Percentiles rank a stretch among this genome's conserved stretches.
Evolutionary conservation across 2,329 filamentous ascomycete genomes (phyloP).

Genomic region (Sporothrix brunneoviolacea): DNA sequence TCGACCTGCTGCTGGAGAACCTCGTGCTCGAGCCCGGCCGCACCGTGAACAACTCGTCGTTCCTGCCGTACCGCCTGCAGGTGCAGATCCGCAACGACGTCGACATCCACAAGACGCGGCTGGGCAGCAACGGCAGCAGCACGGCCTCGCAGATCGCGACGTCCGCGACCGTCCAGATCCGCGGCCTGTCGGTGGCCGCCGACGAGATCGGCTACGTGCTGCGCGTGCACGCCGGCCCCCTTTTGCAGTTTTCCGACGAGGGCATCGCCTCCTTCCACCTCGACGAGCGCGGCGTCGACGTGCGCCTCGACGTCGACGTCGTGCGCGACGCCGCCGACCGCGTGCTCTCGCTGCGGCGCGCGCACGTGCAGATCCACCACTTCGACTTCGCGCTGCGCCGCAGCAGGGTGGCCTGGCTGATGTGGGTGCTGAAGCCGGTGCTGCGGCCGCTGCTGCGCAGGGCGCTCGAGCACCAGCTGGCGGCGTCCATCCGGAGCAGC

Average conservation of each 20-base stretch:
- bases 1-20: conserved; percentile 85
- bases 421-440: conserved; percentile 79
- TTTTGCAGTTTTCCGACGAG: conserved; percentile 70
- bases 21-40: conserved; percentile 71
- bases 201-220: conserved; percentile 89
- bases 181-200: conserved; percentile 76
- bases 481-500: conserved; percentile 60
- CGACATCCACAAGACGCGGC: conserved; percentile 71
- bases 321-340: conserved; percentile 71
- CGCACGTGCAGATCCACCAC: conserved; percentile 74
- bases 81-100: conserved; percentile 81
- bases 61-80: conserved; percentile 77
- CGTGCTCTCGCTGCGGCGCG: conserved; percentile 68
- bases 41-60: conserved; percentile 52
- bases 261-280: conserved; percentile 81
- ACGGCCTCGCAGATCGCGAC: conserved; percentile 53
- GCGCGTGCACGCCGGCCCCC: conserved; percentile 61
- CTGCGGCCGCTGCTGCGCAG: conserved; percentile 68
- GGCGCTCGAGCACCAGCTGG: conserved; percentile 71
- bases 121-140: conserved; percentile 32
- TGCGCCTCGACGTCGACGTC: conserved; percentile 78
- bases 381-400: conserved; percentile 70
- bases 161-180: conserved; percentile 68
- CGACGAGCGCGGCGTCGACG: conserved; percentile 80
- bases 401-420: conserved; percentile 69